Percentiles rank a stretch among this genome's conserved stretches.
These are phyloP conservation scores for Tetracentron sinense DNA, from an alignment of 164 flowering plant genomes.

Conservation along the genomic window DNA sequence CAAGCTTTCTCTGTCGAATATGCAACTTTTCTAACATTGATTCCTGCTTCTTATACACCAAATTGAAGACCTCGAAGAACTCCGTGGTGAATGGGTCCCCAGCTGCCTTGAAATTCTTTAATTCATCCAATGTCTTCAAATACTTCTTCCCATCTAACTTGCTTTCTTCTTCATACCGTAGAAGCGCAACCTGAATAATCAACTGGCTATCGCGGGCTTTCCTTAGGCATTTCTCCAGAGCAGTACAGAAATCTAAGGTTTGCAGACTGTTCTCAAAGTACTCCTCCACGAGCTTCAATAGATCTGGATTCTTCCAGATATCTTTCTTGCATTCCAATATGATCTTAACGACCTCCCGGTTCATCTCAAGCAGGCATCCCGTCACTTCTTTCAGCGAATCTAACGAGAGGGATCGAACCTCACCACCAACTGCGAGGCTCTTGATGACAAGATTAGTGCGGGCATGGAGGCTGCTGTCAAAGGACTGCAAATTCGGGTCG, in stretches of 20 bases:
- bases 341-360: conserved; percentile 67
- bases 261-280: too few species aligned
- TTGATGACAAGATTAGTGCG: conserved; percentile 54
- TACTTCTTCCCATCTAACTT: conserved; percentile 21
- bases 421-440: conserved; percentile 47
- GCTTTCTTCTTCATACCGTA: conserved; percentile 19
- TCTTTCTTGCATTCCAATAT: conserved; percentile 60
- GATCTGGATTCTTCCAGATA: conserved; percentile 59
- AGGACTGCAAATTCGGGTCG: conserved; percentile 47
- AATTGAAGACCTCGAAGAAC: conserved; percentile 45
- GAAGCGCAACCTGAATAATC: too few species aligned
- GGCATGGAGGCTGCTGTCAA: conserved; percentile 48
- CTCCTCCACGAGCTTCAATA: conserved; percentile 62
- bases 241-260: conserved; percentile 78
- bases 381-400: conserved; percentile 65
- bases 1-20: conserved; percentile 35
- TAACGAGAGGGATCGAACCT: conserved; percentile 52
- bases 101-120: conserved; percentile 53
- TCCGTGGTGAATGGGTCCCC: conserved; percentile 73
- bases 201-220: too few species aligned
- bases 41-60: conserved; percentile 51
- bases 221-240: conserved; percentile 61
- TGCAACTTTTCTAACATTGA: conserved; percentile 58
- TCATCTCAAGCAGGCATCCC: conserved; percentile 60
- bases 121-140: conserved; percentile 42